Evolutionary conservation across 306 rosid species (phyloP).

Genomic region (Herpetospermum pedunculosum): DNA sequence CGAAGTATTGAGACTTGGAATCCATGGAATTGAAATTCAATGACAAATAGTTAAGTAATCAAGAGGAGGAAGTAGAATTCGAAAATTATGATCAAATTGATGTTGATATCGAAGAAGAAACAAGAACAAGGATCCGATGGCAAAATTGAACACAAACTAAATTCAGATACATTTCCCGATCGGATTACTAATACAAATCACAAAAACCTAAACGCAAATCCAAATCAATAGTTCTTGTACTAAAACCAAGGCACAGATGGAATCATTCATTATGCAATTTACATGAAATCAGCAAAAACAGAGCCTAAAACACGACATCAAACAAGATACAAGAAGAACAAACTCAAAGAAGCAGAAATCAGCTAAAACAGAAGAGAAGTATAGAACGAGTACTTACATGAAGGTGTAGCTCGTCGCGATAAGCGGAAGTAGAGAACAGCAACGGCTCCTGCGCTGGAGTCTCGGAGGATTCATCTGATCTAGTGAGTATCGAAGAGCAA

Average conservation of each 20-base stretch:
- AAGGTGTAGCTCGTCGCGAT: constrained; percentile 34
- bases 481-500: constrained; percentile 26
- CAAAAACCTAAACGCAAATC: neutral
- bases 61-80: neutral
- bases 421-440: constrained; percentile 25
- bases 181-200: neutral
- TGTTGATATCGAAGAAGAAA: neutral
- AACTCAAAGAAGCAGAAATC: neutral
- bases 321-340: neutral
- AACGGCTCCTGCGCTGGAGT: constrained; percentile 20
- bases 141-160: neutral
- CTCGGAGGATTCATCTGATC: constrained; percentile 29
- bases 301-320: neutral
- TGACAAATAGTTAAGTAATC: neutral
- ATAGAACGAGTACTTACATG: constrained; percentile 21
- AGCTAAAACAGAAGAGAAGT: neutral
- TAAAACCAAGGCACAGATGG: neutral
- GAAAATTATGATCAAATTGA: neutral
- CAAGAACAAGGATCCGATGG: neutral
- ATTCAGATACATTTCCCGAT: neutral
- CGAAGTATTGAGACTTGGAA: neutral
- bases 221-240: neutral
- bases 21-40: neutral
- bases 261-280: no score
- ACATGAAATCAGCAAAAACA: no score